phyloP scores from a whole-genome alignment of 352 stramenopile species.

The Peronospora tabacina region DNA sequence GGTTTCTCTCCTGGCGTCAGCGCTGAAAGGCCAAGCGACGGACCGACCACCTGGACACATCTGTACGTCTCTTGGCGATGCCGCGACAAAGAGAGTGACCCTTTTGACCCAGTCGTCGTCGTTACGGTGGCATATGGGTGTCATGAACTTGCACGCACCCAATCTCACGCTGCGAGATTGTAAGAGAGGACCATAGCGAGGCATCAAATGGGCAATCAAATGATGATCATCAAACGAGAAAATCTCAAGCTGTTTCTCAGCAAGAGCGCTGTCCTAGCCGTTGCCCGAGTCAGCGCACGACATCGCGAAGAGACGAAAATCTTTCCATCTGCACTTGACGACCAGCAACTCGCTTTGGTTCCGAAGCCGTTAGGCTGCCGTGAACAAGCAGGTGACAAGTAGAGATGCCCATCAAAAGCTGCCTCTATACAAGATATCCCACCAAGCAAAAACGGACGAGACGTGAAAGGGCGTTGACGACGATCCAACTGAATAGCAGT shows the following conservation, averaged over 20 bases:
- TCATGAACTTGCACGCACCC: not conserved
- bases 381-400: constrained; percentile 10
- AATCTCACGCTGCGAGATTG: not conserved
- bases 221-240: constrained; percentile 27
- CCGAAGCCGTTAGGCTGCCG: constrained; percentile 12
- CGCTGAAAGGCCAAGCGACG: constrained; percentile 28
- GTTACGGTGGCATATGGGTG: constrained; percentile 12
- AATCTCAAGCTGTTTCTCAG: constrained; percentile 15
- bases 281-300: constrained; percentile 16
- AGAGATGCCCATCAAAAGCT: constrained; percentile 23
- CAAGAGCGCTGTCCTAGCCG: constrained; percentile 6
- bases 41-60: constrained; percentile 30
- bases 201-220: not conserved
- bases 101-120: constrained; percentile 16
- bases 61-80: constrained; percentile 34
- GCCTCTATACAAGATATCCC: constrained; percentile 6
- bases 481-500: constrained; percentile 17
- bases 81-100: constrained; percentile 20
- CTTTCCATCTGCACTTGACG: constrained; percentile 18
- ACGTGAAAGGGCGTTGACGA: constrained; percentile 20
- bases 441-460: constrained; percentile 21
- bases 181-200: not conserved
- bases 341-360: constrained; percentile 3
- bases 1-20: constrained; percentile 25
- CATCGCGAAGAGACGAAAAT: constrained; percentile 17